Conservation (phyloP, 257 asterid species). For the Scutellaria barbata region DNA sequence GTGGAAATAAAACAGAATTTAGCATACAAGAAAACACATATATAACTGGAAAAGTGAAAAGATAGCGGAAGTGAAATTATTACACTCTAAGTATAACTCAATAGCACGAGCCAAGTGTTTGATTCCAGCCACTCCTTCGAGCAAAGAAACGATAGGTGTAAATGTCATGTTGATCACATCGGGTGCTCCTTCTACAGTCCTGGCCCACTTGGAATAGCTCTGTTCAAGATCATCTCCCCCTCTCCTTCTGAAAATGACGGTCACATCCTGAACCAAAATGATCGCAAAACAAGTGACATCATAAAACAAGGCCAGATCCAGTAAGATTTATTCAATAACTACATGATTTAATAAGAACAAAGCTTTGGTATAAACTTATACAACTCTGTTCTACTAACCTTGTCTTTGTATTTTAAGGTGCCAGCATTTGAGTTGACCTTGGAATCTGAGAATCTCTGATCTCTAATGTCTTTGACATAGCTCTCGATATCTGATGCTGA, state of each 20-base stretch:
- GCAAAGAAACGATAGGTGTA: slow-evolving; percentile 83
- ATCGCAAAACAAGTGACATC: slow-evolving; percentile 14
- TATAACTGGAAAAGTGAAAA: background rate
- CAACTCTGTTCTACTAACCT: slow-evolving; percentile 61
- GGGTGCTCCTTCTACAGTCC: slow-evolving; percentile 86
- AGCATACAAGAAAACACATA: background rate
- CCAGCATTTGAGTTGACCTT: slow-evolving; percentile 71
- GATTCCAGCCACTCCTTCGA: slow-evolving; percentile 87
- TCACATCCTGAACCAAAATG: slow-evolving; percentile 79
- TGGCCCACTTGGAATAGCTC: slow-evolving; percentile 92
- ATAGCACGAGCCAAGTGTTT: slow-evolving; percentile 89
- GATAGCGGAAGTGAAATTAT: slow-evolving; percentile 38
- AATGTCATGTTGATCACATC: slow-evolving; percentile 97
- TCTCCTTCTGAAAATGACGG: slow-evolving; percentile 97
- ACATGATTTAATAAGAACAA: background rate
- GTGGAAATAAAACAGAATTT: slow-evolving; percentile 10
- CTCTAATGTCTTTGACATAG: slow-evolving; percentile 87
- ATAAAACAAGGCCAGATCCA: background rate
- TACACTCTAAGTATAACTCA: slow-evolving; percentile 92
- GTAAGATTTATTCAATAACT: background rate
- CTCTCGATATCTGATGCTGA: slow-evolving; percentile 70
- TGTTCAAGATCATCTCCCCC: slow-evolving; percentile 99
- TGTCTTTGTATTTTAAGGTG: slow-evolving; percentile 90
- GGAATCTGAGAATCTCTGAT: slow-evolving; percentile 87
- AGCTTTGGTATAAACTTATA: background rate